Conservation (phyloP, 2,329 filamentous ascomycete genomes). For the Botryotinia convoluta region DNA sequence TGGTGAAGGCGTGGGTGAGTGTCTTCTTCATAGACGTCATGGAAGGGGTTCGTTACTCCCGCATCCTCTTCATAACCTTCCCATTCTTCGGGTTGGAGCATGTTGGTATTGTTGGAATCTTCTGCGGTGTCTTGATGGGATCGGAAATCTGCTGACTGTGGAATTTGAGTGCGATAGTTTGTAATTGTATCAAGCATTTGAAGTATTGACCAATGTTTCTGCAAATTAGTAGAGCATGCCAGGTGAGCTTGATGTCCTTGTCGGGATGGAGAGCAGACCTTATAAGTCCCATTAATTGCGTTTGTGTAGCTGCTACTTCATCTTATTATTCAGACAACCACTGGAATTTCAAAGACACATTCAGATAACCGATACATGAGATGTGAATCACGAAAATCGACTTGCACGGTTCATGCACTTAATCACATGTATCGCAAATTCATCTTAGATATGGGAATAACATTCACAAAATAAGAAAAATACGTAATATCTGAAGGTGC, state of each 20-base stretch:
- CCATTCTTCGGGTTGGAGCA: neutral
- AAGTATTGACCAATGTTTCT: neutral
- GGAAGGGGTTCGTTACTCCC: neutral
- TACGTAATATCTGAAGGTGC: neutral
- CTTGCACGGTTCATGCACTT: rapidly evolving
- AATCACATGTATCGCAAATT: neutral
- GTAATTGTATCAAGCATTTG: neutral
- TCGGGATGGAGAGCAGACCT: too few relatives aligned
- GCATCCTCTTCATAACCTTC: neutral
- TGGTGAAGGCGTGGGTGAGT: neutral
- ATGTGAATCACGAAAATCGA: neutral
- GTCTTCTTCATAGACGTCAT: neutral
- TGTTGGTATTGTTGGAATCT: neutral
- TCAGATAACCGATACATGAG: neutral
- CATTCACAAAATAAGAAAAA: neutral
- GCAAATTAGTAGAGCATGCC: neutral
- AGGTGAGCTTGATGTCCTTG: neutral
- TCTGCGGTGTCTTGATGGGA: neutral
- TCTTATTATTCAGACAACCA: neutral
- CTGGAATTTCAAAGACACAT: neutral
- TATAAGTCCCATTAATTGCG: neutral
- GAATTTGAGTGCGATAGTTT: neutral
- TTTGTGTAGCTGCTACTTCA: neutral
- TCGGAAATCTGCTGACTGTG: neutral
- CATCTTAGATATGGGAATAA: rapidly evolving